Base-by-base conservation (phyloP, 176 grass and related monocot genomes). In the Zoysia japonica region DNA sequence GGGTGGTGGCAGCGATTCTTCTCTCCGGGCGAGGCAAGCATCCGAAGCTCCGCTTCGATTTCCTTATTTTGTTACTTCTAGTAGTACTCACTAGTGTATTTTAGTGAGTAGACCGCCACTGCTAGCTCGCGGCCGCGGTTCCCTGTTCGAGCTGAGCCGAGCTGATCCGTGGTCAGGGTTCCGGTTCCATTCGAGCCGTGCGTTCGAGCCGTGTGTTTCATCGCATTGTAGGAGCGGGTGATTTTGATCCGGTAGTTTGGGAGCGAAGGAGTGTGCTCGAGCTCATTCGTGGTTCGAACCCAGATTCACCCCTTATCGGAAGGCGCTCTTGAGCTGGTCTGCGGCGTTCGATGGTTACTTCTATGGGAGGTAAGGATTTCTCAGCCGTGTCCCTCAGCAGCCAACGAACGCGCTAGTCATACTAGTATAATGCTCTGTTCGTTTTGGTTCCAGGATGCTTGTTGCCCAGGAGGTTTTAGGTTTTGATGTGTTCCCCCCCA, bases 1-100 rank as follows among this genome's bases (percentile, higher is more conserved):
- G 87, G 62, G 28, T 28, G 73, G 65, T 55, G 50, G 5, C 5
- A 7, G 67, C 45, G 85, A 28, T 49, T 49, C 44, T 38, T n/a
- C 37, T 39, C 48, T 42, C n/a, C 16, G 71, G 80, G 80, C 71
- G 49, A 51, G 62, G 70, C 70, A 28, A 81, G 87, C 71, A 89
- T 77, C 87, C 87, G 82, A 85, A 89, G 87, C 82, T 10, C 51
- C 80, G 1, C 41, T 9, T 17, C 68, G 8, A 72, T 75, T 20
- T 59, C 17, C 39, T 71, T 71, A 56, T 74, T 61, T 50, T 57
- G 19, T 57, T 19, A 55, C 52, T 6, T 0, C 44, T 4, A 45
- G 44, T 45, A 45, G 44, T 45, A 45, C 28, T 28, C 28, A 28
- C 28, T 28, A 28, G 28, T 28, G 28, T 28, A 38, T 72, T 82